Percentiles rank a stretch among this genome's conserved stretches.
These are phyloP conservation scores for Aleurites moluccanus DNA, from an alignment of 441 rosid species.

Conservation along the genomic window DNA sequence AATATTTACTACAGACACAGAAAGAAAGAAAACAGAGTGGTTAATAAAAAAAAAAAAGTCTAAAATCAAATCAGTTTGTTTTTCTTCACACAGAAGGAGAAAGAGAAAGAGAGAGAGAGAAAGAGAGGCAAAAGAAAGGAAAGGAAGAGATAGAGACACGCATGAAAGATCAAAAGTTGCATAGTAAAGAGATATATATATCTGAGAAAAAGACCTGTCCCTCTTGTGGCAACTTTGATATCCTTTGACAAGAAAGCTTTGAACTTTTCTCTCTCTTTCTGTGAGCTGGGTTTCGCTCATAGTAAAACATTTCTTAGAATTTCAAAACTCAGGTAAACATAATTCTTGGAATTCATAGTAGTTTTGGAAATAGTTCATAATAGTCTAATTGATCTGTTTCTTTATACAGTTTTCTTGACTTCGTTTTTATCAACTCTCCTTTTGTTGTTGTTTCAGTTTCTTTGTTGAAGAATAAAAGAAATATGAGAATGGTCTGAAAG, in stretches of 20 bases:
- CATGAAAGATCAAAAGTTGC: slow-evolving; percentile 41
- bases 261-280: slow-evolving; percentile 33
- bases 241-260: slow-evolving; percentile 60
- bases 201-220: slow-evolving; percentile 58
- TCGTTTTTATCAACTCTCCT: no score
- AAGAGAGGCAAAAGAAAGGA: slow-evolving; percentile 17
- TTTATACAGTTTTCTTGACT: neutral
- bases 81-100: slow-evolving; percentile 75
- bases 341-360: no score
- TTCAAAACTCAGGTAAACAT: slow-evolving; percentile 22
- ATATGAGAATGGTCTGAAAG: slow-evolving; percentile 37
- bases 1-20: slow-evolving; percentile 26
- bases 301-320: slow-evolving; percentile 11
- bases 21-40: slow-evolving; percentile 3
- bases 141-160: slow-evolving; percentile 48
- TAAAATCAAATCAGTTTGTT: slow-evolving; percentile 38
- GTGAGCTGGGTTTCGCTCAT: slow-evolving; percentile 26
- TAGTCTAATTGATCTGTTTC: slow-evolving; percentile 27
- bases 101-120: no score
- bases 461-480: slow-evolving; percentile 19
- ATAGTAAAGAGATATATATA: slow-evolving; percentile 26
- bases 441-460: slow-evolving; percentile 14
- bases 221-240: slow-evolving; percentile 44
- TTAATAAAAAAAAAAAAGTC: neutral
- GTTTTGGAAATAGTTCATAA: no score